These are phyloP conservation scores for Coprinopsis sp. DNA, from an alignment of 768 basidiomycete genomes.

Conservation along the genomic window DNA sequence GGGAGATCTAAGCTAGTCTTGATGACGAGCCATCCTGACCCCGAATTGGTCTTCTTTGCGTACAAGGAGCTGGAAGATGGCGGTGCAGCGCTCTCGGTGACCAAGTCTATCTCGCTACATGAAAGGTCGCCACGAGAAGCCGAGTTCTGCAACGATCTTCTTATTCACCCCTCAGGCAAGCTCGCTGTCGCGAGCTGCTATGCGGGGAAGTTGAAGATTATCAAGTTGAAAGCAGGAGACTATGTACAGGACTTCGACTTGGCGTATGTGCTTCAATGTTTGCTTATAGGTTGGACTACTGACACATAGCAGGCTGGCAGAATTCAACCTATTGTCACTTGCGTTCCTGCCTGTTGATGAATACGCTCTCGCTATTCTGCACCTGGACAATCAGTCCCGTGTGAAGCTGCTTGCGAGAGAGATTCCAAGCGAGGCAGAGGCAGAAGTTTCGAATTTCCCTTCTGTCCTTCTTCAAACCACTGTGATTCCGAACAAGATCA, in stretches of 20 bases:
- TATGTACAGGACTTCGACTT: slow-evolving; percentile 57
- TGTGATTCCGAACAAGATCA: slow-evolving; percentile 42
- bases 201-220: slow-evolving; percentile 62
- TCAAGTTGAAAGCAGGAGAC: slow-evolving; percentile 51
- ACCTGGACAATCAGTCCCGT: slow-evolving; percentile 56
- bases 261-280: slow-evolving; percentile 42
- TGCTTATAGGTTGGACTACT: background rate
- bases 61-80: slow-evolving; percentile 37
- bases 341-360: slow-evolving; percentile 49
- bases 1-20: slow-evolving; percentile 52
- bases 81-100: slow-evolving; percentile 33
- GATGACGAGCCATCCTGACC: slow-evolving; percentile 73
- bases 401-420: slow-evolving; percentile 64
- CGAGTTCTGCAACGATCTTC: slow-evolving; percentile 67
- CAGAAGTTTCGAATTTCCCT: slow-evolving; percentile 45
- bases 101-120: slow-evolving; percentile 46
- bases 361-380: slow-evolving; percentile 60
- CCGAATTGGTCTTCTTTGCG: slow-evolving; percentile 60
- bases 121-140: slow-evolving; percentile 56
- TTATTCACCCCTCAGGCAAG: slow-evolving; percentile 60
- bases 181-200: slow-evolving; percentile 64
- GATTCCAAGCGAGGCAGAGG: slow-evolving; percentile 39
- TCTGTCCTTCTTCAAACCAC: slow-evolving; percentile 51
- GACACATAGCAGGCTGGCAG: slow-evolving; percentile 43
- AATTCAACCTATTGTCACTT: slow-evolving; percentile 65